Evolutionary conservation across 2,329 filamentous ascomycete genomes (phyloP).

Genomic region (Trichoderma pleuroti): DNA sequence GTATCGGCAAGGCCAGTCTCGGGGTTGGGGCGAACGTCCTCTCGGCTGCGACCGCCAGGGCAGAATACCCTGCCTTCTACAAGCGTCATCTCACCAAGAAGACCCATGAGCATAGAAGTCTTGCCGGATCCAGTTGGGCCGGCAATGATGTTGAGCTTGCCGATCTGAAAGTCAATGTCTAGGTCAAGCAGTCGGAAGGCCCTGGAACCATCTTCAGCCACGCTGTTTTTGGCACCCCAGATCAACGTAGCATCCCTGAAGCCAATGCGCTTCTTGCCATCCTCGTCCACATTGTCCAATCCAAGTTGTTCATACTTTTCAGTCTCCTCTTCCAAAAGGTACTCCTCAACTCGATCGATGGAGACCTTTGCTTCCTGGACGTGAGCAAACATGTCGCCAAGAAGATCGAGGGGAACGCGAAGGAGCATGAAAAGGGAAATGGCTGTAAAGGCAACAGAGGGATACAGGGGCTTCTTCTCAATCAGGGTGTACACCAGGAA

Average conservation of each 20-base stretch:
- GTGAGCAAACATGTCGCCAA: slow-evolving; percentile 98
- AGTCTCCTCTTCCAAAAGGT: slow-evolving; percentile 88
- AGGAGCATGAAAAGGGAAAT: slow-evolving; percentile 94
- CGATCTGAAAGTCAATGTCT: slow-evolving; percentile 76
- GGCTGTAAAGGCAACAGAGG: slow-evolving; percentile 92
- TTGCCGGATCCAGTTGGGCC: slow-evolving; percentile 94
- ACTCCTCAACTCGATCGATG: slow-evolving; percentile 92
- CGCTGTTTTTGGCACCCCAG: slow-evolving; percentile 72
- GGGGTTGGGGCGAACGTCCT: slow-evolving; percentile 77
- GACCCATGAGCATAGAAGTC: slow-evolving; percentile 90
- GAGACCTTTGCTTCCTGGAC: slow-evolving; percentile 97
- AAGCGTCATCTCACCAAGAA: slow-evolving; percentile 93
- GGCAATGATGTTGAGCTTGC: slow-evolving; percentile 86
- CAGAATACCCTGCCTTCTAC: slow-evolving; percentile 77
- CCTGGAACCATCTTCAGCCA: slow-evolving; percentile 62
- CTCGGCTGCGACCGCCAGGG: slow-evolving; percentile 79
- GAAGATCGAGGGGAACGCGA: slow-evolving; percentile 86
- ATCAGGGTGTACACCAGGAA: slow-evolving; percentile 91
- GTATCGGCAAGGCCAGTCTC: slow-evolving; percentile 86
- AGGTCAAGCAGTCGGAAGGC: slow-evolving; percentile 81
- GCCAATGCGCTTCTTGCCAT: slow-evolving; percentile 73
- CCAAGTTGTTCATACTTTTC: slow-evolving; percentile 88
- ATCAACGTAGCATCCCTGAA: slow-evolving; percentile 82
- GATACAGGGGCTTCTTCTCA: slow-evolving; percentile 83
- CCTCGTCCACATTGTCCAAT: slow-evolving; percentile 62